A percentile compares a stretch with the other conserved stretches of the same genome.
Conservation (phyloP, 768 basidiomycete genomes). For the Mycena kentingensis region DNA sequence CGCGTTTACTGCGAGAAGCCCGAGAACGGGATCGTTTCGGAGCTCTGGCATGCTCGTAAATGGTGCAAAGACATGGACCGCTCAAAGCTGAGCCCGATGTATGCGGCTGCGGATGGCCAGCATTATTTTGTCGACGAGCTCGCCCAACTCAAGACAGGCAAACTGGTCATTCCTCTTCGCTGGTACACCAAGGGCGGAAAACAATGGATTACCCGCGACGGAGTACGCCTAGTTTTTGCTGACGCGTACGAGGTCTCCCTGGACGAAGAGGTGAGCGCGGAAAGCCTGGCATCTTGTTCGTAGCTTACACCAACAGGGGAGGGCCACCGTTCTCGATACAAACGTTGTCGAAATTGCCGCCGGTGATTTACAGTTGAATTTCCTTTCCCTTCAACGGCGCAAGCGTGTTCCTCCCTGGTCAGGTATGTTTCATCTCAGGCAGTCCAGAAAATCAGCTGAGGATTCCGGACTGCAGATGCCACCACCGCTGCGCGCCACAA, state of each 20-base stretch:
- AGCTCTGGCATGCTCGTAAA: constrained; percentile 22
- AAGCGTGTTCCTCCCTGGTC: constrained; percentile 5
- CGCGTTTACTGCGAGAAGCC: constrained; percentile 21
- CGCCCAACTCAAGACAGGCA: constrained; percentile 9
- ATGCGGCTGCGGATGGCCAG: neutral
- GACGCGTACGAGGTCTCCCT: constrained; percentile 5
- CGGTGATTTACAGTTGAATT: constrained; percentile 4
- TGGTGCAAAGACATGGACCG: constrained; percentile 8
- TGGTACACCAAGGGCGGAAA: constrained; percentile 18
- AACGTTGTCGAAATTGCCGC: constrained; percentile 1
- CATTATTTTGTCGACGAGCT: constrained; percentile 28
- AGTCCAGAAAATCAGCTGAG: neutral
- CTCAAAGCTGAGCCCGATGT: constrained; percentile 13
- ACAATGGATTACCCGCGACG: too few relatives aligned
- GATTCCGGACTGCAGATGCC: too few relatives aligned
- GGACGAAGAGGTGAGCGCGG: neutral
- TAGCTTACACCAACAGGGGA: neutral
- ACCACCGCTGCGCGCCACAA: neutral
- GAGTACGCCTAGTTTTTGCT: too few relatives aligned
- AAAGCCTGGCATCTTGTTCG: neutral
- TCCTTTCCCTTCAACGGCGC: neutral
- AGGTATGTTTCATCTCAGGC: neutral
- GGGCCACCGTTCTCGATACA: neutral
- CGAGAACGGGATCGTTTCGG: constrained; percentile 9
- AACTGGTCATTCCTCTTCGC: constrained; percentile 20